Percentiles rank a stretch among this genome's conserved stretches.
phyloP scores from a whole-genome alignment of 768 basidiomycete species.

The Naganishia antarctica region DNA sequence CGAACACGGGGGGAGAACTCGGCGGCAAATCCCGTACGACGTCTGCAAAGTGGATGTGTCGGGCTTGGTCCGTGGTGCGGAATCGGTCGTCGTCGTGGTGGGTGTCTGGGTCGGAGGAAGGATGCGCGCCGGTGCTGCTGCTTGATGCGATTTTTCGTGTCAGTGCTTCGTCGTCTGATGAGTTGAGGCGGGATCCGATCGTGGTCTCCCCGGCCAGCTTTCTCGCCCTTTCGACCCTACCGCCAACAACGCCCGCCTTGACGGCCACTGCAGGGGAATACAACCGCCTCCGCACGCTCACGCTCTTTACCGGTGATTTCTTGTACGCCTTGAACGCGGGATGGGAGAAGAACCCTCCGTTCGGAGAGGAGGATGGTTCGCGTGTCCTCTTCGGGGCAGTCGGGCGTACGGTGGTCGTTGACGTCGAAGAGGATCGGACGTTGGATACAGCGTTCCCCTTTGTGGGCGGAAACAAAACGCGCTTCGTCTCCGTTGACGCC shows the following conservation, averaged over 20 bases:
- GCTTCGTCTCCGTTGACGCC: not conserved
- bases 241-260: too few relatives aligned
- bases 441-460: too few relatives aligned
- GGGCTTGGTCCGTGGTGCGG: not conserved
- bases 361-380: not conserved
- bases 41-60: not conserved
- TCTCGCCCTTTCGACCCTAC: too few relatives aligned
- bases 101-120: not conserved
- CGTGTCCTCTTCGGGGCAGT: not conserved
- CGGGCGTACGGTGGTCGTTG: too few relatives aligned
- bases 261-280: not conserved
- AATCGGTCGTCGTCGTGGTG: not conserved
- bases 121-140: not conserved
- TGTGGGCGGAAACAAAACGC: not conserved
- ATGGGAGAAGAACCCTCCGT: slow-evolving; percentile 11
- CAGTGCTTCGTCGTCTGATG: not conserved
- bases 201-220: not conserved
- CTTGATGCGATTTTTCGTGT: too few relatives aligned
- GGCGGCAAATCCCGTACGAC: not conserved
- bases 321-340: slow-evolving; percentile 6
- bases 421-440: too few relatives aligned
- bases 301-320: too few relatives aligned
- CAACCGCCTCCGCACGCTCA: too few relatives aligned
- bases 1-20: slow-evolving; percentile 3
- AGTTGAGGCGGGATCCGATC: not conserved